Base-by-base conservation (phyloP, 495 filamentous ascomycete genomes). In the Penicillium paxilli region DNA sequence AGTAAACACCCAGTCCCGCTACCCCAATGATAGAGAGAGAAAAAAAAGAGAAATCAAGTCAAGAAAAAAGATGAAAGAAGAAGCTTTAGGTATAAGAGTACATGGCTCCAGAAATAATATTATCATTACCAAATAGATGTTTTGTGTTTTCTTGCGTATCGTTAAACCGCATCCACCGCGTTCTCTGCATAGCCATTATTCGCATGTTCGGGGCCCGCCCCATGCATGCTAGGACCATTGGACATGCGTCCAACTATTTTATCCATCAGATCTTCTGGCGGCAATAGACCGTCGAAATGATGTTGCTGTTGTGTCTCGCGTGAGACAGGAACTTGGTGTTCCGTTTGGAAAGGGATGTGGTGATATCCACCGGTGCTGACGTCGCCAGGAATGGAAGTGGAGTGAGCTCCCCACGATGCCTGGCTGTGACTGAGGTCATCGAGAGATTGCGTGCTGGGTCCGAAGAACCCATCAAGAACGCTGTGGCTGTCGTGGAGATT, bases 201-300 rank as follows among this genome's bases (percentile, higher is more conserved):
- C 3, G 60, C 55, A 66, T 72, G 69, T 44, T 73, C 71, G 41
- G 65, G 69, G 49, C 69, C 71, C 26, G 65, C 68, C 65, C 71
- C 70, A 54, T 75, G 70, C 63, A 76, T 73, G 50, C 57, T 57
- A 21, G 66, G 55, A 41, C 65, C 71, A 28, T 64, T 68, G 38
- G 71, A 62, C 47, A 76, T 68, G 16, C 66, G 68, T 22, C 73
- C 67, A 28, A 76, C 71, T 19, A 75, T 46, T 57, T 73, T 77
- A 40, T 72, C 68, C 57, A 75, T 69, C 46, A 77, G 60, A 49
- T 76, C 72, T 16, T 76, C 74, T 1, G 67, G 55, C n/a, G 69
- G 61, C 53, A 73, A 44, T 8, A 75, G 51, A 3, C 65, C 65
- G 41, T 77, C 73, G 22, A 76, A 70, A 20, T 67, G 63, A 51